Conservation (phyloP, 2,329 filamentous ascomycete species). For the Tolypocladium sp. region DNA sequence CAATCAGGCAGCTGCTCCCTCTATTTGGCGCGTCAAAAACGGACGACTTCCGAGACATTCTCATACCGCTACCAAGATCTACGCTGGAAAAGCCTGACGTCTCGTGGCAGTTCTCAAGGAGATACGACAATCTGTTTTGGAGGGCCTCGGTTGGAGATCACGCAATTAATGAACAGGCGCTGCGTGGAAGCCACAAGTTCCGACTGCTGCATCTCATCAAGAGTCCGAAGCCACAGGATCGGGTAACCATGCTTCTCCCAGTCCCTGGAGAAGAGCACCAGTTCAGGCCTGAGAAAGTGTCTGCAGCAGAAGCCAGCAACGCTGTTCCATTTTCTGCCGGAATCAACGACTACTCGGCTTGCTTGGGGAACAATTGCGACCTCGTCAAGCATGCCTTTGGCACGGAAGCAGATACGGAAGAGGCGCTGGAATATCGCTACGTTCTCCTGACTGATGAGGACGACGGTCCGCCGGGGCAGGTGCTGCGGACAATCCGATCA, state of each 20-base stretch:
- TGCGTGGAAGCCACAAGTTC: conserved; percentile 61
- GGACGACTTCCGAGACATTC: conserved; percentile 64
- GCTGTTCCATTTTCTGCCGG: conserved; percentile 47
- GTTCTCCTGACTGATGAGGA: conserved; percentile 66
- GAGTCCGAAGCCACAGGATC: conserved; percentile 40
- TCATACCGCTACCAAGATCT: conserved; percentile 53
- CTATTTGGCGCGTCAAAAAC: conserved; percentile 70
- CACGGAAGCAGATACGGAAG: conserved; percentile 24
- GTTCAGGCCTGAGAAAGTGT: conserved; percentile 48
- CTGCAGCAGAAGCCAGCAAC: conserved; percentile 42
- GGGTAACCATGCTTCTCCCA: conserved; percentile 49
- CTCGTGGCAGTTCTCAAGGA: conserved; percentile 44
- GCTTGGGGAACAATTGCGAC: conserved; percentile 34
- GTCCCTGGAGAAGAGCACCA: conserved; percentile 20
- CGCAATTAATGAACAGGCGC: conserved; percentile 36
- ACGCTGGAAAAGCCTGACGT: conserved; percentile 31
- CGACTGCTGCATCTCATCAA: conserved; percentile 63
- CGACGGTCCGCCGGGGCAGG: conserved; percentile 49
- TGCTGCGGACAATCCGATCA: conserved; percentile 58
- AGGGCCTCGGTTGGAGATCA: conserved; percentile 57
- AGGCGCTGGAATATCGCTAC: conserved; percentile 58
- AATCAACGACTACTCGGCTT: conserved; percentile 48
- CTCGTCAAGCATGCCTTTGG: conserved; percentile 20
- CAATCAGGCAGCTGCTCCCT: conserved; percentile 57
- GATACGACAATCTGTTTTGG: conserved; percentile 63